Percentiles rank a stretch among this genome's conserved stretches.
Evolutionary conservation across 2,329 filamentous ascomycete species (phyloP).

Genomic region (Penicillium vulpinum): DNA sequence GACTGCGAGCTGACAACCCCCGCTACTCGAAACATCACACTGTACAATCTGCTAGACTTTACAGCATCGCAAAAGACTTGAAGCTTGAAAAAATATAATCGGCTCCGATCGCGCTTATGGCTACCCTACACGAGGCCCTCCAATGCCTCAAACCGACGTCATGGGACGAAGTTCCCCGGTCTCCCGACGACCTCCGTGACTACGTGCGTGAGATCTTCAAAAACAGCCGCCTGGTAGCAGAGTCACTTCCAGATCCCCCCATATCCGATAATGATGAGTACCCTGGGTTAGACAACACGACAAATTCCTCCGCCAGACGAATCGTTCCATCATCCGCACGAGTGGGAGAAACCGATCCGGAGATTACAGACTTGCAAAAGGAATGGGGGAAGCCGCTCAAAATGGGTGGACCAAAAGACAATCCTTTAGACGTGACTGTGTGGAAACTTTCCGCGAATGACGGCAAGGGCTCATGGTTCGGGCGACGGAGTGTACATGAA

Average conservation of each 20-base stretch:
- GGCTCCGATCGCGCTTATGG: conserved; percentile 48
- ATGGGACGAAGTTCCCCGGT: conserved; percentile 53
- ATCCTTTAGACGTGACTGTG: conserved; percentile 72
- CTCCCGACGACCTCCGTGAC: conserved; percentile 50
- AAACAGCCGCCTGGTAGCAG: conserved; percentile 68
- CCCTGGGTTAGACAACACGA: conserved; percentile 24
- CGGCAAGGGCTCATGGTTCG: conserved; percentile 86
- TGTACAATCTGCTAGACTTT: background rate
- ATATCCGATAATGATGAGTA: conserved; percentile 40
- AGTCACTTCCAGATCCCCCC: conserved; percentile 68
- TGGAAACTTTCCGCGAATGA: conserved; percentile 80
- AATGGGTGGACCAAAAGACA: conserved; percentile 63
- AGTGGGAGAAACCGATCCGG: conserved; percentile 49
- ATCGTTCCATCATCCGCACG: conserved; percentile 55
- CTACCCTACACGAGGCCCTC: conserved; percentile 60
- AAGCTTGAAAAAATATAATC: too few species aligned
- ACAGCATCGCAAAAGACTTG: background rate
- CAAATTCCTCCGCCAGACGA: conserved; percentile 47
- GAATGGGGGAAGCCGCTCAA: conserved; percentile 79
- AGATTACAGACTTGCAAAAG: conserved; percentile 66
- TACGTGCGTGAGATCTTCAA: conserved; percentile 63
- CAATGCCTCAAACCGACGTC: conserved; percentile 57
- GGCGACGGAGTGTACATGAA: conserved; percentile 77
- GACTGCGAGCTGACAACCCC: background rate
- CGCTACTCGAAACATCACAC: background rate